phyloP scores from a whole-genome alignment of 257 asterid genomes.

The Craterostigma plantagineum region DNA sequence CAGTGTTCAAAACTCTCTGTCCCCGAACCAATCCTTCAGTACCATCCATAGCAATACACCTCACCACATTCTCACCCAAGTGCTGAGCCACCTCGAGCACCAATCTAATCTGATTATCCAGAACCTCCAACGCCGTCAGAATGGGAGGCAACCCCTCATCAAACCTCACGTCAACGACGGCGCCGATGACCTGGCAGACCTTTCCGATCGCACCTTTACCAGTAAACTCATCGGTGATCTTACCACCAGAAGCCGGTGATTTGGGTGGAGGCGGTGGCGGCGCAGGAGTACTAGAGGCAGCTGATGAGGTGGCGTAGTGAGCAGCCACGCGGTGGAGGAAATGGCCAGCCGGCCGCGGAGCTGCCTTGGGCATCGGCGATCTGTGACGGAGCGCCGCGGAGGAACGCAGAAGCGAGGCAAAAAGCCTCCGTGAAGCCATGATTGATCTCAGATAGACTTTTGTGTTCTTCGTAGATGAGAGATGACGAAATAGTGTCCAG shows the following conservation, averaged over 20 bases:
- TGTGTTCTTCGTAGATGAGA: no score
- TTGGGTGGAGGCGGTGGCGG: slow-evolving; percentile 15
- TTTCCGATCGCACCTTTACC: slow-evolving; percentile 58
- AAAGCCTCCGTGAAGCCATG: slow-evolving; percentile 82
- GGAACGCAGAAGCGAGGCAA: slow-evolving; percentile 56
- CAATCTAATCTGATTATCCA: slow-evolving; percentile 76
- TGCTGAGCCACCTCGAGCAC: slow-evolving; percentile 89
- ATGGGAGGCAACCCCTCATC: slow-evolving; percentile 75
- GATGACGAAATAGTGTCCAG: no score
- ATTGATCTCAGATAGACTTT: no score
- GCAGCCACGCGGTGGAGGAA: slow-evolving; percentile 44
- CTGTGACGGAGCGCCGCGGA: slow-evolving; percentile 28
- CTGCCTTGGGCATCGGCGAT: slow-evolving; percentile 19
- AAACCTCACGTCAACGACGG: slow-evolving; percentile 82
- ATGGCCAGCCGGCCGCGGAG: slow-evolving; percentile 40
- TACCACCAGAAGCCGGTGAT: slow-evolving; percentile 23
- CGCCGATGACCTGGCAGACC: slow-evolving; percentile 87
- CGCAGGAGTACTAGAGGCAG: slow-evolving; percentile 16
- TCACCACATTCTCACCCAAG: slow-evolving; percentile 71
- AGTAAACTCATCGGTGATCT: slow-evolving; percentile 70
- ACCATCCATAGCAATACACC: slow-evolving; percentile 95
- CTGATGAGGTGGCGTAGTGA: slow-evolving; percentile 49
- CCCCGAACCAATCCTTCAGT: slow-evolving; percentile 87
- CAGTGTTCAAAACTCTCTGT: slow-evolving; percentile 74
- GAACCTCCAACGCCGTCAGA: slow-evolving; percentile 68